These are phyloP conservation scores for Podosphaera leucotricha DNA, from an alignment of 2,329 filamentous ascomycete genomes.

Conservation along the genomic window DNA sequence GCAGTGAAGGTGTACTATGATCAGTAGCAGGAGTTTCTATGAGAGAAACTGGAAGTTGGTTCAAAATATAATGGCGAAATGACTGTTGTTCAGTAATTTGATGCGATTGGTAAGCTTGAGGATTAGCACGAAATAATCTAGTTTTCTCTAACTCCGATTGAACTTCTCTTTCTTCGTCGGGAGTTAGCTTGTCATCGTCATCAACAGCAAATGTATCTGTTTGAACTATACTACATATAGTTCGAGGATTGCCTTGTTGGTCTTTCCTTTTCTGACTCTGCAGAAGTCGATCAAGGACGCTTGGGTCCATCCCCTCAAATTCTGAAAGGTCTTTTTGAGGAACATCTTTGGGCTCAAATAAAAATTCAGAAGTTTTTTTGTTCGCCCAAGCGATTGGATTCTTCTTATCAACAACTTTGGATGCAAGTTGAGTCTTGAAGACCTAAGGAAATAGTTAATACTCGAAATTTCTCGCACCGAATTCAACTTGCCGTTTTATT, in stretches of 20 bases:
- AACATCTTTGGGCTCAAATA: conserved; percentile 32
- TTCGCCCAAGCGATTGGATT: conserved; percentile 45
- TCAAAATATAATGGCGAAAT: not conserved
- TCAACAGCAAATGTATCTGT: conserved; percentile 54
- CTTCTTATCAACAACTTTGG: conserved; percentile 63
- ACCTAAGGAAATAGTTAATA: conserved; percentile 18
- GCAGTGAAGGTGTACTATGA: not conserved
- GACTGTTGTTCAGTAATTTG: not conserved
- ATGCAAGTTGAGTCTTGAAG: conserved; percentile 63
- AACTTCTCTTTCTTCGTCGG: conserved; percentile 34
- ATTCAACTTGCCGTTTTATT: conserved; percentile 26
- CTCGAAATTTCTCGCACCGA: too few species aligned
- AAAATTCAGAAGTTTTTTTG: conserved; percentile 27
- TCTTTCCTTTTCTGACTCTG: conserved; percentile 1
- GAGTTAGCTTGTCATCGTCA: conserved; percentile 35
- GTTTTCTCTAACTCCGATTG: conserved; percentile 2
- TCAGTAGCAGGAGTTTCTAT: too few species aligned
- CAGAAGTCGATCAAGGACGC: conserved; percentile 37
- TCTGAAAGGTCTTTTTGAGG: conserved; percentile 25
- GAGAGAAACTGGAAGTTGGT: not conserved
- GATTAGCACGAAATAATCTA: conserved; percentile 1
- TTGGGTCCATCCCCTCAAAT: conserved; percentile 32
- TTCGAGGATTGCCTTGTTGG: conserved; percentile 19
- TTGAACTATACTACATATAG: conserved; percentile 33
- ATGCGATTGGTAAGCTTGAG: not conserved